phyloP scores from a whole-genome alignment of 2,329 filamentous ascomycete species.

The Diaporthe aspalathi region DNA sequence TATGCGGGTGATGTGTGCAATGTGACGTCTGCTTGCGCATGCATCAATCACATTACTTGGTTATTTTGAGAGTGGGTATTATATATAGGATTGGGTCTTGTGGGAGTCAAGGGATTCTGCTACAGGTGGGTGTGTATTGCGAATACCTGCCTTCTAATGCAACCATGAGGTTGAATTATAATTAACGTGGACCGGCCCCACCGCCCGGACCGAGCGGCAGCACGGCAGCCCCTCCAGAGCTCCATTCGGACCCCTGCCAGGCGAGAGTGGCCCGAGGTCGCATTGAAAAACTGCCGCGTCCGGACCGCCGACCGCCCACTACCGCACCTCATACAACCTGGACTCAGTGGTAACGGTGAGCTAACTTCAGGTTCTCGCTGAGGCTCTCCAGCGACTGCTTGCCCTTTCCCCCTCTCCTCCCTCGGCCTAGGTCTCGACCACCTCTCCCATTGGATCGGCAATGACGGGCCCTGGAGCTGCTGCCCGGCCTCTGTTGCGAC shows the following conservation, averaged over 20 bases:
- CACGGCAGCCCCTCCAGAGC: constrained; percentile 3
- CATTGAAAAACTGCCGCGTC: constrained; percentile 32
- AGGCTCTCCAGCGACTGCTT: neutral
- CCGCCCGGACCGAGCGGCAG: neutral
- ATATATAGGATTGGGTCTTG: too few species aligned
- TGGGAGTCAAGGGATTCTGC: too few species aligned
- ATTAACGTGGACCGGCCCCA: constrained; percentile 26
- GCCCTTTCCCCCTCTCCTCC: neutral
- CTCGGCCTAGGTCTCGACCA: constrained; percentile 18
- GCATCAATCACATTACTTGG: too few species aligned
- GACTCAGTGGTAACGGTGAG: neutral
- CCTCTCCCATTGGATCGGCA: constrained; percentile 31
- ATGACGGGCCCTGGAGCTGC: constrained; percentile 40
- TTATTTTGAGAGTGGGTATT: too few species aligned
- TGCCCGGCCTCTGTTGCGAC: constrained; percentile 38
- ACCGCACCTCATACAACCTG: neutral
- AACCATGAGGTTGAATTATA: too few species aligned
- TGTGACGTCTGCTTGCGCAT: too few species aligned
- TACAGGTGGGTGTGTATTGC: too few species aligned
- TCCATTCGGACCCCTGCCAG: constrained; percentile 4
- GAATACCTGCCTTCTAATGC: too few species aligned
- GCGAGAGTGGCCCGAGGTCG: constrained; percentile 15
- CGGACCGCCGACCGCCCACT: neutral
- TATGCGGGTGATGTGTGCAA: neutral
- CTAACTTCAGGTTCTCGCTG: neutral